phyloP scores from a whole-genome alignment of 2,329 filamentous ascomycete genomes.

The Furcasterigmium furcatum region DNA sequence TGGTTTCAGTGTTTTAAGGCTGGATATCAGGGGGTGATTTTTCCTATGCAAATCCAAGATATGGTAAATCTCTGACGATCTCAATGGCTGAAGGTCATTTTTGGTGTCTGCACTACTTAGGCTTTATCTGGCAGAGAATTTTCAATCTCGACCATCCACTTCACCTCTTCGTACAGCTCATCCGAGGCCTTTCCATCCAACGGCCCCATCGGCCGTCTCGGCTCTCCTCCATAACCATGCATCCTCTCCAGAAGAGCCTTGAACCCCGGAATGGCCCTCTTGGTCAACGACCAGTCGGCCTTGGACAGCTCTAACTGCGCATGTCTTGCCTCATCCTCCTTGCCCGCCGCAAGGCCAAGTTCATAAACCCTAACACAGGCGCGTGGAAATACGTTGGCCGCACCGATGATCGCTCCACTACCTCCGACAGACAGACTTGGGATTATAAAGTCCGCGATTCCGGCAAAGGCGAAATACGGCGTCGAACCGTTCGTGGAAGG shows the following conservation, averaged over 20 bases:
- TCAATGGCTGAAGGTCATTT: too few species aligned
- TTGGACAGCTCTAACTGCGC: slow-evolving; percentile 13
- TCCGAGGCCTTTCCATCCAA: slow-evolving; percentile 8
- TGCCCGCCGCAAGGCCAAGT: slow-evolving; percentile 10
- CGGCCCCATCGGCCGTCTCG: slow-evolving; percentile 38
- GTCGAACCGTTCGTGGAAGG: background rate
- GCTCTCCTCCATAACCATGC: slow-evolving; percentile 55
- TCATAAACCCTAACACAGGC: slow-evolving; percentile 16
- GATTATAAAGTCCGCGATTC: slow-evolving; percentile 14
- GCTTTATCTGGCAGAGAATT: slow-evolving; percentile 5
- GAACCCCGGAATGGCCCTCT: slow-evolving; percentile 16
- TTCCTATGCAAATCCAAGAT: too few species aligned
- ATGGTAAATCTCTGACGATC: too few species aligned
- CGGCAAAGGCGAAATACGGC: slow-evolving; percentile 13
- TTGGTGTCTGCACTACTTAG: too few species aligned
- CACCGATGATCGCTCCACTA: slow-evolving; percentile 15
- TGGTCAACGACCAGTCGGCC: slow-evolving; percentile 17
- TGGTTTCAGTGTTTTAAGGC: too few species aligned
- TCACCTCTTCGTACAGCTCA: slow-evolving; percentile 10
- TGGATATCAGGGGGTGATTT: too few species aligned
- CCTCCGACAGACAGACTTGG: slow-evolving; percentile 10
- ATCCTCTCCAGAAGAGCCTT: slow-evolving; percentile 24
- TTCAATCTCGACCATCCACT: slow-evolving; percentile 14
- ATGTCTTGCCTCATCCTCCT: slow-evolving; percentile 10
- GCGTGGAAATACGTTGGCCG: slow-evolving; percentile 15